Evolutionary conservation across 768 basidiomycete genomes (phyloP), one percentile per base, ranked within the genome.

Genomic region (Trametes coccinea): DNA sequence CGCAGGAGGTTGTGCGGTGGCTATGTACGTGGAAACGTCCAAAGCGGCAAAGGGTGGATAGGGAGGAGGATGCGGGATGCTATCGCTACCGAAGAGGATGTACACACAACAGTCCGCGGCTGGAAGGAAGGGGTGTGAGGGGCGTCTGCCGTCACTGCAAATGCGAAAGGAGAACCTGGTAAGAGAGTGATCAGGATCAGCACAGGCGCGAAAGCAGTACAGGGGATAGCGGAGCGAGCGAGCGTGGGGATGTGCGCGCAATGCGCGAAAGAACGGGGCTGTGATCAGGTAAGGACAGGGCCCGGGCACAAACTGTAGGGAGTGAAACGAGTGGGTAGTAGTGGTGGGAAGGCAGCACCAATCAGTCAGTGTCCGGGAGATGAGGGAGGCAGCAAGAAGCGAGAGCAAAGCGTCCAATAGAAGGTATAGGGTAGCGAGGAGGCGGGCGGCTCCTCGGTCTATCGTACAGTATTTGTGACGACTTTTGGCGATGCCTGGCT

Each of bases 161-260:
- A 22, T 22, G 22, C 22, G 22, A 22, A 22, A 22, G 11, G 34
- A 37, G 34, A 37, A 37, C 34, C 34, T 37, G 34, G 34, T 37
- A 37, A 29, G 22, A 33, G 37, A 50, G 45, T 48, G 10, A 52
- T 64, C 53, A 53, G 30, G 65, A 59, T 57, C 61, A 60, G 61
- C 56, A 41, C 56, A 17, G 40, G 58, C 61, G 62, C 61, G 65
- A 63, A 59, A 61, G 65, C 59, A 37, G 41, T 60, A 62, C 60
- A 45, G 39, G 59, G 30, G 56, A 63, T 56, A 63, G 62, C 57
- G 57, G 48, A 55, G 57, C 56, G 53, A 66, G 57, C 51, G 48
- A 40, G 30, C 16, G 49, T 44, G 59, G 3, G 46, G 49, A 39
- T 44, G 14, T 46, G 61, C 37, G 39, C 40, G 39, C 14, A 34